These are phyloP conservation scores for Botrytis squamosa DNA, from an alignment of 2,329 filamentous ascomycete genomes.

Conservation along the genomic window DNA sequence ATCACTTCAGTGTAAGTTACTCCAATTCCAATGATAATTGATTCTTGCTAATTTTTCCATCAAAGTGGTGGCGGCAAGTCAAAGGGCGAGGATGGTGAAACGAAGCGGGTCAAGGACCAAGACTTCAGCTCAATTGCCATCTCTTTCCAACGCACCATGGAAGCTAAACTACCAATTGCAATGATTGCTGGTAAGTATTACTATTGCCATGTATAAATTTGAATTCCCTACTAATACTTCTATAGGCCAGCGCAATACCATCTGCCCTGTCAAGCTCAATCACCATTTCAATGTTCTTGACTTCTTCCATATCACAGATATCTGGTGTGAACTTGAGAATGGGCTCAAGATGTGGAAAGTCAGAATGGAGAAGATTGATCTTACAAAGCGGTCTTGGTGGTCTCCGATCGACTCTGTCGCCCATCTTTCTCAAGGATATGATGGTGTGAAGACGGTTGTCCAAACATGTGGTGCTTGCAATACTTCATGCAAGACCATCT, in stretches of 20 bases:
- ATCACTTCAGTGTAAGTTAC: conserved; percentile 59
- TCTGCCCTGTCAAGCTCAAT: conserved; percentile 50
- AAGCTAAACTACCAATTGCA: conserved; percentile 51
- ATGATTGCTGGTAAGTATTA: conserved; percentile 51
- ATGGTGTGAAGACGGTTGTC: conserved; percentile 28
- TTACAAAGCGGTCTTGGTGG: conserved; percentile 58
- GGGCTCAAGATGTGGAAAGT: conserved; percentile 49
- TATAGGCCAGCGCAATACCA: conserved; percentile 49
- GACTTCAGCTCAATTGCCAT: conserved; percentile 33
- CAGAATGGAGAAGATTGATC: conserved; percentile 63
- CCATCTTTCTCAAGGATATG: conserved; percentile 7
- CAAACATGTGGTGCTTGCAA: conserved; percentile 45
- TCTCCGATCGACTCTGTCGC: conserved; percentile 34
- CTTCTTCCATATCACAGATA: conserved; percentile 65
- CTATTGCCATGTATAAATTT: background rate
- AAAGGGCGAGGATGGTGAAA: conserved; percentile 47
- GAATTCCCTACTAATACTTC: conserved; percentile 33
- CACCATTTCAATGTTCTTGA: conserved; percentile 64
- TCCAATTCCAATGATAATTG: background rate
- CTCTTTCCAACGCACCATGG: conserved; percentile 44
- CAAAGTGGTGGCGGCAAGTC: conserved; percentile 53
- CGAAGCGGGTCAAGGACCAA: conserved; percentile 46
- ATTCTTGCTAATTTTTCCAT: conserved; percentile 27
- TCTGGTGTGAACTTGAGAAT: conserved; percentile 62
- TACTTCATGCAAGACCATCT: conserved; percentile 42